Evolutionary conservation across 352 stramenopile genomes (phyloP), one percentile per base, ranked within the genome.

Genomic region (Pythium phragmiticola): DNA sequence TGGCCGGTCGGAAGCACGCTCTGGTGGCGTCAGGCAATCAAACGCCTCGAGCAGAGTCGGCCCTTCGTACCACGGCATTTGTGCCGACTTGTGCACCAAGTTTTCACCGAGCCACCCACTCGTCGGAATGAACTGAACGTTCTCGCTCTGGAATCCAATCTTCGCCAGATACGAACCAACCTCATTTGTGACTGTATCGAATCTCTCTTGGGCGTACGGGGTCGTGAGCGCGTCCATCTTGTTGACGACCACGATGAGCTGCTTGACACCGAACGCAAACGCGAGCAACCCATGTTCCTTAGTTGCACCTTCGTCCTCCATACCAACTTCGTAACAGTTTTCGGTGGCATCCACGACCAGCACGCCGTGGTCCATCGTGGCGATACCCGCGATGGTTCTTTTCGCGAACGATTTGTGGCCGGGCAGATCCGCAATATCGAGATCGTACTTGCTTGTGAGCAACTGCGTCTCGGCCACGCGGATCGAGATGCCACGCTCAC

Each of bases 11-110:
- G 65, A 73, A 17, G 87, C 84, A 52, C 96, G 88, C 72, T 97
- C 98, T 23, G 97, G 97, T 19, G 83, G 69, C 57, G 87, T 94
- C 48, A 98, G 60, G 53, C 76, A 82, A 71, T 99, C 94, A 39
- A 99, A 77, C 30, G 94, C 90, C 61, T 98, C 92, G 21, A 99
- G 72, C 33, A 99, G 74, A 46, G 68, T 80, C 4, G 73, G 69
- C 14, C 97, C 97, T 66, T 98, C 94, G 88, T 99, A 99, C 97
- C 97, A 99, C n/a, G 87, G 67, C 92, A 99, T 99, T 64, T 97
- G 97, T 33, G 55, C 23, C 0, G 96, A 99, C 55, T 87, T 90
- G 41, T 98, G 89, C 47, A 96, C 93, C 76, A 99, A 97, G 78
- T 99, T 99, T 73, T 99, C 97, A 41, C 97, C 97, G 49, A 82